Base-by-base conservation (phyloP, 2,329 filamentous ascomycete species). In the Fusarium lateritium region DNA sequence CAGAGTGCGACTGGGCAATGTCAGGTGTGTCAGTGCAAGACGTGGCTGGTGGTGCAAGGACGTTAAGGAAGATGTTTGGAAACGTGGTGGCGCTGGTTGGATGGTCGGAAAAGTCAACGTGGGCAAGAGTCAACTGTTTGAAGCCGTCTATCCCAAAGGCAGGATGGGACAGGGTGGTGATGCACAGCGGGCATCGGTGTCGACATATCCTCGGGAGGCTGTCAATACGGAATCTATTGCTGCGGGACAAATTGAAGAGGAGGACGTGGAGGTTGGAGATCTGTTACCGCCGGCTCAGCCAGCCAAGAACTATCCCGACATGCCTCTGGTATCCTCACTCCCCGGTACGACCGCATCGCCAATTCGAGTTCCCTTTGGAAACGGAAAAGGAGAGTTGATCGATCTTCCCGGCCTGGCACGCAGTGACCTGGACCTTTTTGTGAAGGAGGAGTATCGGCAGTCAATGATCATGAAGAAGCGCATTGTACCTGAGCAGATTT, bases 51-150 rank as follows among this genome's bases (percentile, higher is more conserved):
- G 95, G 93, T 97, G 94, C 1, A 92, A 88, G 70, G 84, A 92
- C 50, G 82, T 99, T 56, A 97, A 93, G 78, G 91, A 97, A 71
- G 91, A 94, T 47, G 94, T 99, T 46, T 94, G 90, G 86, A 82
- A 89, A 43, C 88, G 93, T 49, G 94, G 94, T 6, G 95, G 95
- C 6, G 96, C 91, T 17, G 91, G 92, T 17, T 99, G 96, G 95
- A 91, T 99, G 84, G 92, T 99, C 4, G 96, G 96, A n/a, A 98
- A 97, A 79, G 94, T 94, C 67, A 99, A 99, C 76, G 97, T 98
- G 4, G 97, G 96, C 24, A 99, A 99, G 81, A 98, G 95, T 73
- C 91, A 92, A 75, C 86, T 99, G 3, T 97, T 98, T 64, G 91
- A 96, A 72, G 88, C 90, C 6, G 89, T 98, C 9, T 97, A 94